Conservation (phyloP, 2,329 filamentous ascomycete species). For the Alternaria gansuensis region DNA sequence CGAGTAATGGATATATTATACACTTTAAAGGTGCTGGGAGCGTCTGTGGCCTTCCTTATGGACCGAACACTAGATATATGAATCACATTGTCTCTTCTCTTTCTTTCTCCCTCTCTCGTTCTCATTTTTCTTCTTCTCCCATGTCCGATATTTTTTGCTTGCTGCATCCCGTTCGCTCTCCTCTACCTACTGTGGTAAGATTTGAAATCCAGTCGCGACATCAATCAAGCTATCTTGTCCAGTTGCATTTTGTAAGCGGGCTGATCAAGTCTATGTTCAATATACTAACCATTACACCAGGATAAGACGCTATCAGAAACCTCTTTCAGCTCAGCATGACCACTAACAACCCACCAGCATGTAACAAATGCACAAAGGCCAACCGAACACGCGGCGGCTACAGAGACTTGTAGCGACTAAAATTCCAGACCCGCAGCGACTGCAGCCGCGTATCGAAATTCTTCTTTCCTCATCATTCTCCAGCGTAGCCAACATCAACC, state of each 20-base stretch:
- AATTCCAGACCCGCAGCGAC: constrained; percentile 19
- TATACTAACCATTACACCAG: not conserved
- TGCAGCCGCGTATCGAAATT: too few relatives aligned
- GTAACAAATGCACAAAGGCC: constrained; percentile 48
- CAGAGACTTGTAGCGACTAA: constrained; percentile 29
- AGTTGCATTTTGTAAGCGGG: too few relatives aligned
- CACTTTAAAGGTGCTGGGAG: not conserved
- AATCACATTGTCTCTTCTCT: not conserved
- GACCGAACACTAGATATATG: constrained; percentile 2
- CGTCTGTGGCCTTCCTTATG: not conserved
- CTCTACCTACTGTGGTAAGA: not conserved
- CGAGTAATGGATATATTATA: constrained; percentile 5
- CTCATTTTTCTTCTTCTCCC: too few relatives aligned
- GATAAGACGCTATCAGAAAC: not conserved
- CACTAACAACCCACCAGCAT: constrained; percentile 35
- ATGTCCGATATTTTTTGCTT: not conserved
- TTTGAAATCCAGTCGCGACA: not conserved
- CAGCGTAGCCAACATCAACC: not conserved
- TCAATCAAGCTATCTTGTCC: not conserved
- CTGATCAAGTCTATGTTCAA: not conserved
- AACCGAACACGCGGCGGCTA: constrained; percentile 53
- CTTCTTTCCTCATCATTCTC: not conserved
- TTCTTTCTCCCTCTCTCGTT: too few relatives aligned
- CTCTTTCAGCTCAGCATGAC: too few relatives aligned
- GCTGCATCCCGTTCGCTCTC: too few relatives aligned